phyloP scores from a whole-genome alignment of 2,329 filamentous ascomycete species.

The Clonostachys rosea region DNA sequence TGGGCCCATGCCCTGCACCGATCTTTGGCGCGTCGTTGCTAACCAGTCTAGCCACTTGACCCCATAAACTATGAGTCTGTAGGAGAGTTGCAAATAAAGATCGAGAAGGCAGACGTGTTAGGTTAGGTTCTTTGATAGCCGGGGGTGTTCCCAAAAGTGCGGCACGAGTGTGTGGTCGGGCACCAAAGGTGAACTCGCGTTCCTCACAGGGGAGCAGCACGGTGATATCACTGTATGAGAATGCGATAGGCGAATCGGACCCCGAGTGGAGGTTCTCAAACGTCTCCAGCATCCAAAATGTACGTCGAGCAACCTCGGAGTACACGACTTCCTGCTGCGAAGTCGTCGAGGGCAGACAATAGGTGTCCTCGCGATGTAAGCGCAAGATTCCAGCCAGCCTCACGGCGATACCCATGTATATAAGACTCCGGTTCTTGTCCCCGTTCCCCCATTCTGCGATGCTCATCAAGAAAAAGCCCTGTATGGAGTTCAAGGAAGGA shows the following conservation, averaged over 20 bases:
- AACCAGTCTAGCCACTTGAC: slow-evolving; percentile 21
- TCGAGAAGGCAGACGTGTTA: not conserved
- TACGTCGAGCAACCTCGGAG: slow-evolving; percentile 23
- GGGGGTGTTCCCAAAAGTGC: slow-evolving; percentile 23
- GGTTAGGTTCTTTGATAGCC: slow-evolving; percentile 3
- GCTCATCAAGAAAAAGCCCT: slow-evolving; percentile 22
- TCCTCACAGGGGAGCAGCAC: slow-evolving; percentile 27
- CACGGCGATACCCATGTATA: slow-evolving; percentile 30
- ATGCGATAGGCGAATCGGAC: slow-evolving; percentile 21
- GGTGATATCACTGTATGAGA: slow-evolving; percentile 26
- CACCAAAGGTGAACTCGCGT: slow-evolving; percentile 28
- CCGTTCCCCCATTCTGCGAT: slow-evolving; percentile 26
- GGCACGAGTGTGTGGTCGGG: slow-evolving; percentile 16
- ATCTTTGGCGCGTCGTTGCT: slow-evolving; percentile 4
- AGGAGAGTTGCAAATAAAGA: slow-evolving; percentile 30
- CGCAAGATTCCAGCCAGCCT: slow-evolving; percentile 24
- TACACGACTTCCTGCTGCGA: slow-evolving; percentile 19
- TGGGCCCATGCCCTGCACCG: slow-evolving; percentile 12
- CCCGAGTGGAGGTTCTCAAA: slow-evolving; percentile 29
- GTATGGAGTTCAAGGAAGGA: slow-evolving; percentile 17
- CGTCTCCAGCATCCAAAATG: slow-evolving; percentile 29
- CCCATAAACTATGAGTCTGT: slow-evolving; percentile 29
- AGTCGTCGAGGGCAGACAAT: slow-evolving; percentile 13
- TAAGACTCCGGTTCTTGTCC: slow-evolving; percentile 23
- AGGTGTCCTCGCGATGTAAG: slow-evolving; percentile 28